Percentiles rank a stretch among this genome's conserved stretches.
Conservation (phyloP, 257 asterid species). For the Oldenlandia corymbosa region DNA sequence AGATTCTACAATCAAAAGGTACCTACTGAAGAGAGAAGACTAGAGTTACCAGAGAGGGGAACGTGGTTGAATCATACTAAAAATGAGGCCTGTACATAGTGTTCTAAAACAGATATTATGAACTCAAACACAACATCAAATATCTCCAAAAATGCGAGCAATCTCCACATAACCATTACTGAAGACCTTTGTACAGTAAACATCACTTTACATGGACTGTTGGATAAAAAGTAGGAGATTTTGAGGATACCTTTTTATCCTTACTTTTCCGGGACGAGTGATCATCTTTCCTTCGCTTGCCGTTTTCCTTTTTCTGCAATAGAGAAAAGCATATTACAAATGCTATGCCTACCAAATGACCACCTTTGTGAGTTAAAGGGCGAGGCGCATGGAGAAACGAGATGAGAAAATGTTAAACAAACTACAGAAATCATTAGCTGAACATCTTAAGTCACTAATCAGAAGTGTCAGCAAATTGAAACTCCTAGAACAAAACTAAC, state of each 20-base stretch:
- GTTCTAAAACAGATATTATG: too few species aligned
- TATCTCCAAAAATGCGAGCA: not conserved
- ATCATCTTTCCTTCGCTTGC: constrained; percentile 92
- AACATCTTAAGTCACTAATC: not conserved
- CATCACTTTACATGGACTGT: too few species aligned
- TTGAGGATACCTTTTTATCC: constrained; percentile 68
- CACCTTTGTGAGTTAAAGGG: too few species aligned
- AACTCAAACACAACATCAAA: not conserved
- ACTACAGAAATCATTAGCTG: not conserved
- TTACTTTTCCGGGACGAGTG: constrained; percentile 58
- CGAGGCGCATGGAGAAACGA: not conserved
- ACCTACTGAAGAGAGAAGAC: not conserved
- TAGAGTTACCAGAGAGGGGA: constrained; percentile 1
- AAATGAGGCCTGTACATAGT: too few species aligned
- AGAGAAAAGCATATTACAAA: not conserved
- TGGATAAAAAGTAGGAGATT: too few species aligned
- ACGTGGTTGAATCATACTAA: too few species aligned
- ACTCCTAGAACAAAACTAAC: not conserved
- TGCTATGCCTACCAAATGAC: not conserved
- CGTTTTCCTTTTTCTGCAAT: constrained; percentile 79
- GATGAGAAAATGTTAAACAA: not conserved
- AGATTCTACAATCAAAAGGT: not conserved
- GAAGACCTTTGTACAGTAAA: not conserved
- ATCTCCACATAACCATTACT: not conserved
- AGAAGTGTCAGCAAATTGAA: not conserved